Base-by-base conservation (phyloP, 495 filamentous ascomycete species). In the Parachaetomium inaequale region DNA sequence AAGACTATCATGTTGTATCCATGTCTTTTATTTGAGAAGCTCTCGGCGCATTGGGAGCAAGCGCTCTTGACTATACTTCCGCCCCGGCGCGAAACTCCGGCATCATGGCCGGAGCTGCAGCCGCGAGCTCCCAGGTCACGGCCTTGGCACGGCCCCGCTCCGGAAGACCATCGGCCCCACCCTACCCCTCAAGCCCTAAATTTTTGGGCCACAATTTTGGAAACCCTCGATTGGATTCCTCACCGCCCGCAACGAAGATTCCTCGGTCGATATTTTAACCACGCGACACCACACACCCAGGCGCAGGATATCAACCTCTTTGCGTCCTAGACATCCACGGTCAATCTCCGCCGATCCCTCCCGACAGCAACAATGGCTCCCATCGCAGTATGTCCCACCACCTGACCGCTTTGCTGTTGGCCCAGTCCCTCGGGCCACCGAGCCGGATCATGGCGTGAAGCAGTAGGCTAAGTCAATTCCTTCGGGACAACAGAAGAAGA, bases 381-480 rank as follows among this genome's bases (percentile, higher is more conserved):
- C 64, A 77, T 75, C 74, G 75, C 84, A 80, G 92, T 96, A 96
- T 82, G 91, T 94, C 61, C 38, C 49, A 40, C 40, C 53, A 85
- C 76, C 74, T 76, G 75, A 82, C 76, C 79, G 91, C 92, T 95
- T 95, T 95, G 91, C 92, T 95, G 91, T 88, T 87, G 81, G 76
- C 75, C 78, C 73, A 78, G 74, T 77, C 74, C 74, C 68, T 67
- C 70, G 67, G 49, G 52, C 36, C 63, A 31, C 49, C 57, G 68
- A 65, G 71, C 68, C 66, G 73, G 71, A 79, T 73, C 61, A 76
- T 76, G 80, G 81, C 74, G 81, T 83, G 84, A 89, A 90, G 84
- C 92, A 96, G 91, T 95, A 96, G 93, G 92, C 91, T 95, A 90
- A 94, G 79, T 82, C 77, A 78, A 78, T 68, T 73, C 76, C 72